Base-by-base conservation (phyloP, 192 early-diverging fungal genomes). In the Umbelopsis sp. region DNA sequence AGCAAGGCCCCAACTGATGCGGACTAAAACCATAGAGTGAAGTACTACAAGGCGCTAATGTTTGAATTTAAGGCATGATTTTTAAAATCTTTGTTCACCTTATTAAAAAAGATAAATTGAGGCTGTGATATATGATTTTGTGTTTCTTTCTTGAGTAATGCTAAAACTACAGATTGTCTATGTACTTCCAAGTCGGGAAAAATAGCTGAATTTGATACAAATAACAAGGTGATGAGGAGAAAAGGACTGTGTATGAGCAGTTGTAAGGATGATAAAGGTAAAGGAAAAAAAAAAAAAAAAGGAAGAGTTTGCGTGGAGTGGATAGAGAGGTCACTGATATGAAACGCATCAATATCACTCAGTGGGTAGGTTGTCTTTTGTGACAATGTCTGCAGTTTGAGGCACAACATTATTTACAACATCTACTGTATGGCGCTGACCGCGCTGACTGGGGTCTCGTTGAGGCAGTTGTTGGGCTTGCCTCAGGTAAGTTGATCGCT, bases 201-300 rank as follows among this genome's bases (percentile, higher is more conserved):
- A 62, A 62, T 62, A 62, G 25, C 56, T 34, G 26, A 62, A 62
- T 29, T 62, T 62, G 56, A 62, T 62, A 62, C 56, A 62, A 62
- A 34, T 62, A 11, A 29, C 17, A 59, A 34, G 26, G 31, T 29
- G 26, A 62, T 29, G 31, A 56, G 24, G 26, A 20, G 26, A 62
- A 62, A 20, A 6, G 56, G 26, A 22, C 38, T 49, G 47, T 4
- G 47, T 49, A 16, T 49, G n/a, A n/a, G 47, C n/a, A 49, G 17
- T 8, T 31, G 24, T 17, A 51, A 51, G 25, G 9, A 53, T 16
- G 51, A 11, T 10, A 53, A 5, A 53, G 25, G 22, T 1, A 26
- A n/a, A 53, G 25, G 11, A 12, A 4, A 22, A 26, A 25, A 11
- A 24, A 52, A 21, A 25, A 52, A 3, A 52, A 12, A 24, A 12